These are phyloP conservation scores for Calonectria naviculata DNA, from an alignment of 2,329 filamentous ascomycete genomes.

Conservation along the genomic window DNA sequence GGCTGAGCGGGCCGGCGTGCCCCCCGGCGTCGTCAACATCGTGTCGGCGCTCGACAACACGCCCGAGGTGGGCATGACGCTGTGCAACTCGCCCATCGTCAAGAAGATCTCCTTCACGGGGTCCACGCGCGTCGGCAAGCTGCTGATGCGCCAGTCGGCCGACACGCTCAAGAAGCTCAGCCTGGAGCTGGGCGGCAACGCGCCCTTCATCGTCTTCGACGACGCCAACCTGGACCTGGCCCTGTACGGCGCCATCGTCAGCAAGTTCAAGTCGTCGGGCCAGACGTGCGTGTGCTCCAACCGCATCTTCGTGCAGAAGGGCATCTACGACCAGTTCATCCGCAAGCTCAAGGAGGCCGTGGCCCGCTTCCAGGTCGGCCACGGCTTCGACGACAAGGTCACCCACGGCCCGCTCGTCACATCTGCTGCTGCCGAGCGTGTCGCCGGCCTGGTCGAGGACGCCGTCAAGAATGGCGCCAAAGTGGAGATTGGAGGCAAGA, in stretches of 20 bases:
- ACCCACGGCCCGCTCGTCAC: constrained; percentile 76
- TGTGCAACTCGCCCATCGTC: constrained; percentile 72
- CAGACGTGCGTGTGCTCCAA: constrained; percentile 93
- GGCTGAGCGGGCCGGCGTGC: constrained; percentile 76
- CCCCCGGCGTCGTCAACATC: constrained; percentile 63
- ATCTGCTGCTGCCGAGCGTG: constrained; percentile 64
- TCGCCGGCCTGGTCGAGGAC: constrained; percentile 72
- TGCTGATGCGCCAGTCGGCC: constrained; percentile 77
- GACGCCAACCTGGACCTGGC: constrained; percentile 77
- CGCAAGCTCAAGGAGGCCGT: constrained; percentile 74
- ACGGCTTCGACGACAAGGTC: constrained; percentile 64
- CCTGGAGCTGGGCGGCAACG: constrained; percentile 77
- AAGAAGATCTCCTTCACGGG: constrained; percentile 83
- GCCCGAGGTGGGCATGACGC: constrained; percentile 68
- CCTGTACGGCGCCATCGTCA: constrained; percentile 72
- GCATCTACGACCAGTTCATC: constrained; percentile 78
- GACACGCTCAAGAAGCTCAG: constrained; percentile 73
- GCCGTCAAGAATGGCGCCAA: constrained; percentile 72
- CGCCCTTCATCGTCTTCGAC: constrained; percentile 83
- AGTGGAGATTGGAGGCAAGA: constrained; percentile 70
- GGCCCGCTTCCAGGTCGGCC: constrained; percentile 75
- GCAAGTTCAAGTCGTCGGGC: constrained; percentile 89
- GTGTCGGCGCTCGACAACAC: constrained; percentile 75
- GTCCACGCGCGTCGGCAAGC: constrained; percentile 57
- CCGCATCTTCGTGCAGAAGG: constrained; percentile 78